Conservation (phyloP, 306 rosid genomes). For the Vicia sativa region DNA sequence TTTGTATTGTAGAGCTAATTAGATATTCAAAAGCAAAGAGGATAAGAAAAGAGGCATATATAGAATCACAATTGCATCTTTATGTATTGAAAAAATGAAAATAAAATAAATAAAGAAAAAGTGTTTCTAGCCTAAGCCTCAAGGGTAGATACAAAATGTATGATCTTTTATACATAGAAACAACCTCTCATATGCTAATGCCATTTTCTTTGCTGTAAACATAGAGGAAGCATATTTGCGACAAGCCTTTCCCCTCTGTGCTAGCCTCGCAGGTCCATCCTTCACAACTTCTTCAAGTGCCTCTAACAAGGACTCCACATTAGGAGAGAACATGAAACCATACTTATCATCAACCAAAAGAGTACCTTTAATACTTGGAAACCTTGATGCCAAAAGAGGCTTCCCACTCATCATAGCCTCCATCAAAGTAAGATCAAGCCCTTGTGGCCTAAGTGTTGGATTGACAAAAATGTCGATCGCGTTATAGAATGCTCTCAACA, state of each 20-base stretch:
- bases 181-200: conserved; percentile 75
- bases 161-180: conserved; percentile 64
- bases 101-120: background rate
- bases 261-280: conserved; percentile 62
- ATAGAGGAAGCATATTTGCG: conserved; percentile 58
- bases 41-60: too few relatives aligned
- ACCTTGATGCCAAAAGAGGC: conserved; percentile 76
- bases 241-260: conserved; percentile 66
- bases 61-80: background rate
- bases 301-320: conserved; percentile 65
- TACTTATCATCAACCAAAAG: conserved; percentile 71
- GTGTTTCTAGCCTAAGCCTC: conserved; percentile 25
- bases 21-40: conserved; percentile 1
- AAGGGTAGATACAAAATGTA: conserved; percentile 63
- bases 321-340: conserved; percentile 76
- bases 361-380: conserved; percentile 76
- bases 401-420: conserved; percentile 86
- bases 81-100: background rate
- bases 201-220: conserved; percentile 79
- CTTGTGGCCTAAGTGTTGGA: conserved; percentile 81
- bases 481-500: conserved; percentile 65
- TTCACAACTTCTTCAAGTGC: conserved; percentile 56
- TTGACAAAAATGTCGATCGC: conserved; percentile 71
- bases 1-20: conserved; percentile 6
- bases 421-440: conserved; percentile 81